phyloP scores from a whole-genome alignment of 2,329 filamentous ascomycete genomes.

The Nigrospora sphaerica region DNA sequence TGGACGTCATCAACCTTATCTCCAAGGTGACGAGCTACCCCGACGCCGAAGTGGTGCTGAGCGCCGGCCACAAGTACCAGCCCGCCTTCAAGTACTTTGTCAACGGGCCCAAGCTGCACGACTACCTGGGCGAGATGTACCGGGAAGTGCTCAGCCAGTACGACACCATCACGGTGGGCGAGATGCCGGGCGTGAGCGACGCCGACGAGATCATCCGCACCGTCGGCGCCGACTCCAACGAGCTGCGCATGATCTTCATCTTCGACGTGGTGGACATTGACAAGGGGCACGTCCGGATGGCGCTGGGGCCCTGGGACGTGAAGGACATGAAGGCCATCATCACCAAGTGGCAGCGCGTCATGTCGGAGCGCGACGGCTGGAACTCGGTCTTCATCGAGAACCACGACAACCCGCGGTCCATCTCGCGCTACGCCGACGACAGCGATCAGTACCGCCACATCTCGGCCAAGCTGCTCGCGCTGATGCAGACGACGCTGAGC shows the following conservation, averaged over 20 bases:
- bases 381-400: conserved; percentile 60
- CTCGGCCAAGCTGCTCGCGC: conserved; percentile 52
- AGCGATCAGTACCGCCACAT: conserved; percentile 36
- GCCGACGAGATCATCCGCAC: conserved; percentile 50
- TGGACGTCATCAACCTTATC: conserved; percentile 69
- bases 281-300: conserved; percentile 33
- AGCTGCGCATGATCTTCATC: conserved; percentile 65
- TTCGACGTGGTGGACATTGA: conserved; percentile 59
- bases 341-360: conserved; percentile 32
- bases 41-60: conserved; percentile 48
- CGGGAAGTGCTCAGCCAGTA: conserved; percentile 49
- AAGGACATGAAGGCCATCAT: conserved; percentile 30
- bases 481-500: conserved; percentile 42
- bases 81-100: conserved; percentile 50
- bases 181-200: conserved; percentile 58
- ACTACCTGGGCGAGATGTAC: conserved; percentile 62
- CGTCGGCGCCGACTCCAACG: conserved; percentile 48
- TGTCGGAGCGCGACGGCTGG: conserved; percentile 49
- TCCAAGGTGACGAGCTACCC: conserved; percentile 54
- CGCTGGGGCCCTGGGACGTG: conserved; percentile 39
- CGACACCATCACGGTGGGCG: conserved; percentile 63
- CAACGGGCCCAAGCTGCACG: conserved; percentile 63
- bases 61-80: conserved; percentile 36
- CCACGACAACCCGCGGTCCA: conserved; percentile 55
- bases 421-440: conserved; percentile 47